phyloP scores from a whole-genome alignment of 164 flowering plant genomes.

The Euptelea pleiosperma region DNA sequence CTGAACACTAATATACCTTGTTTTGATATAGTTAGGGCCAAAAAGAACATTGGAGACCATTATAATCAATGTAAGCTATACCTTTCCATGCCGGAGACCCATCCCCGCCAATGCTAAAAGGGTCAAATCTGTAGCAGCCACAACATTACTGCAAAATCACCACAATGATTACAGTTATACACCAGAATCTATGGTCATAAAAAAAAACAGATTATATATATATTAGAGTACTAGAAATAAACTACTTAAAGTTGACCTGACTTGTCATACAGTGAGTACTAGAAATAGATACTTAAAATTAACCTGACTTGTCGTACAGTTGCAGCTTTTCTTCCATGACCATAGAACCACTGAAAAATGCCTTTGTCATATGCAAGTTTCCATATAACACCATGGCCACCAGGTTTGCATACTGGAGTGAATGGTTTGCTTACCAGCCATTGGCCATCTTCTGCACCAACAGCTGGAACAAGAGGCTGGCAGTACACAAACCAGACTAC shows the following conservation, averaged over 20 bases:
- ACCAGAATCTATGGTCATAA: not conserved
- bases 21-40: not conserved
- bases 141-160: constrained; percentile 81
- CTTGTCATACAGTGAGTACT: constrained; percentile 82
- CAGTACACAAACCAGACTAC: constrained; percentile 23
- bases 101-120: constrained; percentile 90
- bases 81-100: constrained; percentile 80
- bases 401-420: constrained; percentile 84
- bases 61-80: constrained; percentile 16
- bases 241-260: constrained; percentile 50
- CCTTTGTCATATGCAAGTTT: constrained; percentile 92
- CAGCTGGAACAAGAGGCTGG: constrained; percentile 96
- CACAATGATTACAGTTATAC: constrained; percentile 8
- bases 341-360: constrained; percentile 73
- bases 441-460: constrained; percentile 79
- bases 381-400: constrained; percentile 99
- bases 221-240: not conserved
- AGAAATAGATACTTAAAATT: constrained; percentile 9
- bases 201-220: no score
- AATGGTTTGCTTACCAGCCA: constrained; percentile 72
- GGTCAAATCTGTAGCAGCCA: constrained; percentile 93
- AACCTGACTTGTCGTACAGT: constrained; percentile 96
- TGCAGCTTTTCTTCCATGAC: constrained; percentile 83
- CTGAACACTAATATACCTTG: not conserved
- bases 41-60: not conserved